Conservation (phyloP, 768 basidiomycete genomes). For the Boletus barrowsii region DNA sequence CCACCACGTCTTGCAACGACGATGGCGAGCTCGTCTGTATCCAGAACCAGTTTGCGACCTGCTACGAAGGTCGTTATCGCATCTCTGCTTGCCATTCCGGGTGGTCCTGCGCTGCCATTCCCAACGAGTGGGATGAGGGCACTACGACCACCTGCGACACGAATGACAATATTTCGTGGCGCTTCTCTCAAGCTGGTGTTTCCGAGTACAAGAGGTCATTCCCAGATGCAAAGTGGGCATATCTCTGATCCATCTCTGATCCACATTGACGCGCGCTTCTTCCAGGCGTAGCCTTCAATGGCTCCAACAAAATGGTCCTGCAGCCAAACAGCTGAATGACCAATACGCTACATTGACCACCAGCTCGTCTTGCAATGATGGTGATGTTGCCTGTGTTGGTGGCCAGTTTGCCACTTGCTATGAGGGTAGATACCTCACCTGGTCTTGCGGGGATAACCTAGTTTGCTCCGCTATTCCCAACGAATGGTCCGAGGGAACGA, state of each 20-base stretch:
- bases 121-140: constrained; percentile 21
- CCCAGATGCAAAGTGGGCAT: background rate
- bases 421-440: constrained; percentile 9
- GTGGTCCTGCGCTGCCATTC: constrained; percentile 24
- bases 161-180: constrained; percentile 7
- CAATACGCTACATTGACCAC: constrained; percentile 16
- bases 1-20: constrained; percentile 15
- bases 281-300: constrained; percentile 12
- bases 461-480: constrained; percentile 25
- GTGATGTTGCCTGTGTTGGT: constrained; percentile 18
- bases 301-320: constrained; percentile 25
- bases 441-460: constrained; percentile 12
- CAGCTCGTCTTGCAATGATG: constrained; percentile 17
- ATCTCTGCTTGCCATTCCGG: constrained; percentile 7
- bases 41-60: constrained; percentile 12
- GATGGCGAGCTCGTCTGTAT: constrained; percentile 19
- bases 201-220: constrained; percentile 14
- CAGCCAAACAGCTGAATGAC: constrained; percentile 24
- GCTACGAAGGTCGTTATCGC: constrained; percentile 14
- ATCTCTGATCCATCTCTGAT: background rate
- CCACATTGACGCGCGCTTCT: background rate
- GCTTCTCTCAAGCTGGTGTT: constrained; percentile 9
- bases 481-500: constrained; percentile 14
- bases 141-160: constrained; percentile 20
- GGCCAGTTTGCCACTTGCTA: constrained; percentile 18